These are phyloP conservation scores for Zygosaccharomyces pseudobailii DNA, from an alignment of 1,139 yeast genomes.

Conservation along the genomic window DNA sequence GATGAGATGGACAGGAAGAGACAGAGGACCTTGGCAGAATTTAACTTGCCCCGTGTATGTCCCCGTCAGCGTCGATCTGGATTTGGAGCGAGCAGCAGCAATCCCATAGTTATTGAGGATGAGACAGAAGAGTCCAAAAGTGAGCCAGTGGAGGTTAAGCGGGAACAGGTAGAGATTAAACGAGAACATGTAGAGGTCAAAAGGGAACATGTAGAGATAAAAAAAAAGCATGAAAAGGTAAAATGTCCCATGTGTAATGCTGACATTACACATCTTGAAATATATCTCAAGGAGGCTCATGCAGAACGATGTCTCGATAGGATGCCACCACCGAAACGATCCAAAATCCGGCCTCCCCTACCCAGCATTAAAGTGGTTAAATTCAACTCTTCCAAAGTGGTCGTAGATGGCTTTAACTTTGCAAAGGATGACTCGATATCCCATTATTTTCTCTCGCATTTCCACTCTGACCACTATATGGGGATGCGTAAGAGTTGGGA, in stretches of 20 bases:
- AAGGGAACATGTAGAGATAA: neutral
- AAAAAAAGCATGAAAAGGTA: constrained; percentile 10
- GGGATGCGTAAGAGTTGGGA: constrained; percentile 79
- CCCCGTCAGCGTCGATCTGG: constrained; percentile 9
- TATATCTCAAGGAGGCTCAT: constrained; percentile 49
- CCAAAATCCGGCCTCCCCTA: constrained; percentile 38
- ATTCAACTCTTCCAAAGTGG: constrained; percentile 41
- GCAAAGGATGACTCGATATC: constrained; percentile 43
- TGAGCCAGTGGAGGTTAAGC: neutral
- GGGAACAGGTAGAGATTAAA: constrained; percentile 5
- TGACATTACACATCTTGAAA: constrained; percentile 36
- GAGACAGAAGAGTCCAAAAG: constrained; percentile 5
- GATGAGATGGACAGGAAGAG: constrained; percentile 14
- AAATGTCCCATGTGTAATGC: constrained; percentile 49
- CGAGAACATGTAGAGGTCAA: neutral
- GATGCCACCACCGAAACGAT: constrained; percentile 5
- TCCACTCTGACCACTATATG: constrained; percentile 91
- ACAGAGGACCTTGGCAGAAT: constrained; percentile 27
- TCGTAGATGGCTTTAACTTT: constrained; percentile 68
- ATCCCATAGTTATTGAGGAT: constrained; percentile 17
- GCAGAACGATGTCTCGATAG: constrained; percentile 49
- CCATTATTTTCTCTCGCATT: constrained; percentile 68
- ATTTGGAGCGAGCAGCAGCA: constrained; percentile 3
- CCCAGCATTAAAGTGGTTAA: constrained; percentile 52
- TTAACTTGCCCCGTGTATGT: constrained; percentile 22